phyloP scores from a whole-genome alignment of 176 grass and related monocot genomes.

The Eremochloa ophiuroides region DNA sequence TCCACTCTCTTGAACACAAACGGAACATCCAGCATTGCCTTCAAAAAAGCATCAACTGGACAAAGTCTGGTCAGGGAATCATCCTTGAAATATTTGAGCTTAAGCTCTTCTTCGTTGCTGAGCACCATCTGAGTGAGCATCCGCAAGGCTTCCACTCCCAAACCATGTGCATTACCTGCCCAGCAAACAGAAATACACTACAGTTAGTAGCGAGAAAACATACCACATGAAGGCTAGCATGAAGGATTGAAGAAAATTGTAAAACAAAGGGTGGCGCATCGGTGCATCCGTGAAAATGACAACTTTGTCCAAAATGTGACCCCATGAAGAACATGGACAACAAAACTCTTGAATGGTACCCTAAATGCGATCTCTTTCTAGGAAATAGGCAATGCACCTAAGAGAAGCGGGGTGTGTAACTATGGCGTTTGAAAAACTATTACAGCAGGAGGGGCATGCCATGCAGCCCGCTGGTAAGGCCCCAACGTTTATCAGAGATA shows the following conservation, averaged over 20 bases:
- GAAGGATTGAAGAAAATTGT: neutral
- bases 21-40: slow-evolving; percentile 58
- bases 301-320: neutral
- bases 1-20: slow-evolving; percentile 84
- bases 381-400: neutral
- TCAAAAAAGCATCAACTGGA: slow-evolving; percentile 61
- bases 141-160: slow-evolving; percentile 59
- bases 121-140: slow-evolving; percentile 59
- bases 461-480: neutral
- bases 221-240: neutral
- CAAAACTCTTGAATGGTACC: neutral
- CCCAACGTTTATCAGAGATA: neutral
- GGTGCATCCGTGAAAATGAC: neutral
- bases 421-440: neutral
- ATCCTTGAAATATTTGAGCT: slow-evolving; percentile 70
- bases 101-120: slow-evolving; percentile 78
- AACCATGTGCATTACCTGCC: slow-evolving; percentile 57
- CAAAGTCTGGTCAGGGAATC: slow-evolving; percentile 52
- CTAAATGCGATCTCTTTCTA: neutral
- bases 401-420: neutral
- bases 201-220: neutral
- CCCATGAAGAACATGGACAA: neutral
- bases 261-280: neutral
- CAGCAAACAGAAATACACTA: neutral
- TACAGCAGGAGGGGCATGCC: neutral